Percentiles rank a stretch among this genome's conserved stretches.
These are phyloP conservation scores for Corrigiola litoralis DNA, from an alignment of 179 eudicot species.

Conservation along the genomic window DNA sequence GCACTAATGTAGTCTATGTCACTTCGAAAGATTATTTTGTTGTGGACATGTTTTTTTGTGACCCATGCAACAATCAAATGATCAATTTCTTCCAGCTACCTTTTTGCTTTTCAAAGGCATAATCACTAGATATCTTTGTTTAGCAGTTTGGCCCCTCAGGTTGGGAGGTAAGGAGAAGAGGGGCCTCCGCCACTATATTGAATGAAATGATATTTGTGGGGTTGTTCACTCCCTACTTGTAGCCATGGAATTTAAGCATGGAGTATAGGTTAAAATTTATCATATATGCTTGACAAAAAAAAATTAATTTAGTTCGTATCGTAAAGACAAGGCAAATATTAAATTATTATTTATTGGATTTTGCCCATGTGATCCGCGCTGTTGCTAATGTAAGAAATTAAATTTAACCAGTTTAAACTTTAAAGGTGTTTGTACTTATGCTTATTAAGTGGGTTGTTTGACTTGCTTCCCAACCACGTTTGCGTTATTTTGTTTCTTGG, in stretches of 20 bases:
- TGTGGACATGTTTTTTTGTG: no score
- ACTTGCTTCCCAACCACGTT: no score
- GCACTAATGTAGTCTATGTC: slow-evolving; percentile 15
- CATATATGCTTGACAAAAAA: slow-evolving; percentile 7
- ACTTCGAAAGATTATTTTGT: background rate
- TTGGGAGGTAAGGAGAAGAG: slow-evolving; percentile 11
- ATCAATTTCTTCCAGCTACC: slow-evolving; percentile 4
- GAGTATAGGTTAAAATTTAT: no score
- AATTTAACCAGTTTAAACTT: no score
- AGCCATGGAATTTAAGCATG: slow-evolving; percentile 3
- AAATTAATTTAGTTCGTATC: background rate
- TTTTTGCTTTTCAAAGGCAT: slow-evolving; percentile 14
- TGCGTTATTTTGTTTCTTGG: no score
- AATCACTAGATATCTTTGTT: slow-evolving; percentile 8
- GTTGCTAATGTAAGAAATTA: no score
- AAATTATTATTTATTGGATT: background rate
- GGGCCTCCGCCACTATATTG: slow-evolving; percentile 1
- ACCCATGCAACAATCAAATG: no score
- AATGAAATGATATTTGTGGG: slow-evolving; percentile 4
- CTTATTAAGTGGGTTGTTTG: no score
- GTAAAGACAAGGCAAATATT: background rate
- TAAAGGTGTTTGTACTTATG: no score
- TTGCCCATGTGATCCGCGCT: slow-evolving; percentile 1
- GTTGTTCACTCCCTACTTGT: background rate
- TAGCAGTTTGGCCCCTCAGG: slow-evolving; percentile 18